Evolutionary conservation across 495 filamentous ascomycete genomes (phyloP).

Genomic region (Trichoderma gamsii): DNA sequence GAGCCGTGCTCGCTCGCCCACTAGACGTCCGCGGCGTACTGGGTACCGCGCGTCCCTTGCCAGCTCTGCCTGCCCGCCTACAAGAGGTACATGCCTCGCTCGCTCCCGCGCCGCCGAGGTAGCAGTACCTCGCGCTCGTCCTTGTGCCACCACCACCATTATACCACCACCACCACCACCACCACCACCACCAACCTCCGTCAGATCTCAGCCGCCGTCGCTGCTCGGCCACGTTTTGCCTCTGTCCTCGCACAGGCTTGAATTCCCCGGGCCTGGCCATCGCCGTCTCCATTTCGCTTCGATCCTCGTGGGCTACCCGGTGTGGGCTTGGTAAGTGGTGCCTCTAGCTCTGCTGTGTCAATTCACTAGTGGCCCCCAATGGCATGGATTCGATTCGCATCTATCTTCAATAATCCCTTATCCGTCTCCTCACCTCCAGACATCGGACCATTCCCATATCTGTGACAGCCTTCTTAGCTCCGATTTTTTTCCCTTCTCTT

Average conservation of each 20-base stretch:
- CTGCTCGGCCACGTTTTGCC: not conserved
- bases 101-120: too few species aligned
- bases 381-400: not conserved
- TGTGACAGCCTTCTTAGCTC: not conserved
- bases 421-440: conserved; percentile 7
- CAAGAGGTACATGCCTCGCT: too few species aligned
- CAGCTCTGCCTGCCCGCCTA: too few species aligned
- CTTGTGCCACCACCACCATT: too few species aligned
- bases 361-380: conserved; percentile 1
- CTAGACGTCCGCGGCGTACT: too few species aligned
- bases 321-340: conserved; percentile 14
- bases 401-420: not conserved
- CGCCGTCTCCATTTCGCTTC: conserved; percentile 8
- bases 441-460: conserved; percentile 1
- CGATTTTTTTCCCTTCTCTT: not conserved
- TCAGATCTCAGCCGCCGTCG: not conserved
- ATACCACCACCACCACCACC: too few species aligned
- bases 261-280: not conserved
- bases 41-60: too few species aligned
- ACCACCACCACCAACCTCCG: not conserved
- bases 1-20: too few species aligned
- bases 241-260: not conserved
- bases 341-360: not conserved
- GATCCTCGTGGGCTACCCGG: conserved; percentile 1
- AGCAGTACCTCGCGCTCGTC: too few species aligned